These are phyloP conservation scores for Phytophthora pini DNA, from an alignment of 352 stramenopile species.

Conservation along the genomic window DNA sequence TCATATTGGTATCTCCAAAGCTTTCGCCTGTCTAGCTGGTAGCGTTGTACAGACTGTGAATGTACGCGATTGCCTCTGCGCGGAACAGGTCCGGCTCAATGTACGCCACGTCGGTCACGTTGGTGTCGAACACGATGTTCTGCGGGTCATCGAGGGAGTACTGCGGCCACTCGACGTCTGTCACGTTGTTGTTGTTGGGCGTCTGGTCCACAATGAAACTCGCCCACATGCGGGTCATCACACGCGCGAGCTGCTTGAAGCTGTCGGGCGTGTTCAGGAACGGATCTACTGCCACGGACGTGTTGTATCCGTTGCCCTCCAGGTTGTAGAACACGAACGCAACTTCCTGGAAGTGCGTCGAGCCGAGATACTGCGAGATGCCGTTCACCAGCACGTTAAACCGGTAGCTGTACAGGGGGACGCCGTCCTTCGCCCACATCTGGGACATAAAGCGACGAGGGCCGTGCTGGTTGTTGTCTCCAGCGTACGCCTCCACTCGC, in stretches of 20 bases:
- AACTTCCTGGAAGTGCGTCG: constrained; percentile 37
- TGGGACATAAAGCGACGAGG: constrained; percentile 27
- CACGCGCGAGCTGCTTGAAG: constrained; percentile 13
- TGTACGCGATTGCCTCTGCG: constrained; percentile 29
- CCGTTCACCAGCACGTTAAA: constrained; percentile 32
- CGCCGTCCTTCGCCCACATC: constrained; percentile 27
- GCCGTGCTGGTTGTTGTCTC: constrained; percentile 26
- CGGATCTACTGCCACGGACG: constrained; percentile 26
- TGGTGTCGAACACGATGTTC: constrained; percentile 37
- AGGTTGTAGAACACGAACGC: constrained; percentile 43
- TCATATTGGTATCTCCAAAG: neutral
- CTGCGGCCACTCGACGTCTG: constrained; percentile 26
- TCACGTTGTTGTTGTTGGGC: constrained; percentile 23
- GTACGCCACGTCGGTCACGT: constrained; percentile 24
- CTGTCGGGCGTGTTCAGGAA: constrained; percentile 30
- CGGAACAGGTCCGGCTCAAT: constrained; percentile 30
- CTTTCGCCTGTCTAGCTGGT: neutral
- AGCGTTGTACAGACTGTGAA: constrained; percentile 19
- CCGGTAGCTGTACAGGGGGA: constrained; percentile 36
- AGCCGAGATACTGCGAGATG: constrained; percentile 11
- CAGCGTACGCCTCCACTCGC: constrained; percentile 21
- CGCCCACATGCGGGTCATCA: constrained; percentile 41
- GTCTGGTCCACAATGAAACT: constrained; percentile 36
- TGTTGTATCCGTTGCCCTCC: constrained; percentile 30
- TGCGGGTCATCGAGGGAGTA: constrained; percentile 26